Base-by-base conservation (phyloP, 2,329 filamentous ascomycete genomes). In the Dactylellina cionopaga region DNA sequence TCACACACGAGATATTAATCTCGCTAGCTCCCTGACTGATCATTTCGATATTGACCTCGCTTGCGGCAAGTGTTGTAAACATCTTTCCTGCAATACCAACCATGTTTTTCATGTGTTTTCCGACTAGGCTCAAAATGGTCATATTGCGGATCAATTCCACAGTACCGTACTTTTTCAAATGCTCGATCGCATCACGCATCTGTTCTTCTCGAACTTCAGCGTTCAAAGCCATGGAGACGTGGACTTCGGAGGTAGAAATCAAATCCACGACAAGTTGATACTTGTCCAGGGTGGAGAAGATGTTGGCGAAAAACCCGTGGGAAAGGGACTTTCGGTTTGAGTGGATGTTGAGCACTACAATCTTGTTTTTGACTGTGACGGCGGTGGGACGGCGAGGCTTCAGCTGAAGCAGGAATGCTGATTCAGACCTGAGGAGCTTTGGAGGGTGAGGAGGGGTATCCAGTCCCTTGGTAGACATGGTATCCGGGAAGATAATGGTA, bases 1-100 rank as follows among this genome's bases (percentile, higher is more conserved):
- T 96, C 46, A 99, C 95, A 79, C 95, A 99, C 9, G 92, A 96
- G 72, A 99, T 99, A 81, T 98, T 99, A 82, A 99, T 99, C 83
- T 99, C 95, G 80, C 93, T 97, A 24, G 95, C 95, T 78, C 93
- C 95, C 83, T 99, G 95, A 22, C 92, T 96, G 76, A 99, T 99
- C 95, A 99, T 99, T 83, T 99, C 95, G 77, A 99, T 92, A 80
- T 99, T 99, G 79, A 99, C 89, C 77, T 91, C 91, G 80, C 96
- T 90, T 79, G 97, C 91, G 43, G 95, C 95, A 15, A 99, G 84
- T 0, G 93, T 96, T 49, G 90, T 92, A 81, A 99, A 98, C 91
- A 99, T 98, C 77, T 87, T 89, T 25, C 95, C 95, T 5, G 91
- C 91, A 74, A 99, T 92, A 74, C 95, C 95, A 65, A 91, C 85